Evolutionary conservation across 2,329 filamentous ascomycete species (phyloP), one percentile per base, ranked within the genome.

Genomic region (Botryosphaeria dothidea): DNA sequence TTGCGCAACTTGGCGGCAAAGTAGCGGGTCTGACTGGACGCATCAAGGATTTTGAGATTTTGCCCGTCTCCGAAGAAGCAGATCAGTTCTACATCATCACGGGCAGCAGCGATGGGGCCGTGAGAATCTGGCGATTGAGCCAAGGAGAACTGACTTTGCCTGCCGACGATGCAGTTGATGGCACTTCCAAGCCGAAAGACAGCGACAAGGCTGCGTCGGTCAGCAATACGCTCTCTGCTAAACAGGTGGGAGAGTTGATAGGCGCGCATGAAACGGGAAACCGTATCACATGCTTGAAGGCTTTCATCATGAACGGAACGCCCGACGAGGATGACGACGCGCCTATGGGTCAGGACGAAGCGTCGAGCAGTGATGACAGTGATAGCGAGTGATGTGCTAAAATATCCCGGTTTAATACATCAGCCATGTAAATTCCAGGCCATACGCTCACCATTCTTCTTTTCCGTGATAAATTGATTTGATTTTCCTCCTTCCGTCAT

Each of bases 11-110:
- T 11, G 94, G 93, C 45, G 93, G 93, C 13, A 87, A 86, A 69
- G 83, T 86, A 31, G 84, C 83, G 1, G 90, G 88, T 0, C 84
- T 95, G 57, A 79, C 80, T 2, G 85, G 87, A 11, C 88, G 95
- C 60, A 88, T 98, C 76, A 99, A 98, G 80, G 93, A 97, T 74
- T 97, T 98, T 76, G 85, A 88, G 66, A 79, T 93, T 36, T 71
- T 95, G 56, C 74, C 77, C 13, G 66, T 83, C 2, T 72, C 76
- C 46, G 72, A 75, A 23, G 75, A 80, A 68, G 69, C 77, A 65
- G 72, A 77, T 65, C 77, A 71, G 71, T 80, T 73, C 67, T 84
- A 84, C 65, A 81, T 96, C 46, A 82, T 92, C 4, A 88, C 92
- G 6, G 93, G 86, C 6, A 90, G 92, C 78, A 98, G 93, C 74